Evolutionary conservation across 2,329 filamentous ascomycete genomes (phyloP), one percentile per base, ranked within the genome.

Genomic region (Aspergillus flavus): DNA sequence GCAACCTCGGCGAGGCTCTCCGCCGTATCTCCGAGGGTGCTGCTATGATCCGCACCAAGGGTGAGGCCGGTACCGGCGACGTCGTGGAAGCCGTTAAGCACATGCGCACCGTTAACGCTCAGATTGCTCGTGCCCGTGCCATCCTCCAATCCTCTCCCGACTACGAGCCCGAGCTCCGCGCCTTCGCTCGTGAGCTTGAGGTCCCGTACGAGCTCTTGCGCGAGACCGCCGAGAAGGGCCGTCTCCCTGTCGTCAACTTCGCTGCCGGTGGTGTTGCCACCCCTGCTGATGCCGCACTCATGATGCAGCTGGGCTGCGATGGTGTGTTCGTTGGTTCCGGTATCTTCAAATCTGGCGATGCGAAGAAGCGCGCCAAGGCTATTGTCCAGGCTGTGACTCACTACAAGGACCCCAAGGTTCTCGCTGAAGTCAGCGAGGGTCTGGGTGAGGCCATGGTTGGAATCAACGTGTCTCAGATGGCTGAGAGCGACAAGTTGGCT

Each of bases 221-320:
- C 78, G 89, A 97, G 84, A 94, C 92, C 0, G 94, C 93, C 1
- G 88, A 93, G 83, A 85, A 96, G 68, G 93, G 93, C 50, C 86
- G 95, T 57, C 84, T 99, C 60, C 95, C 95, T 2, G 94, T 98
- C 0, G 95, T 99, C 68, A 98, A 98, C 85, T 98, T 99, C 72
- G 95, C 95, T 0, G 95, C 95, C 4, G 95, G 95, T n/a, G 95
- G 95, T 62, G 91, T 99, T n/a, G 95, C 95, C n/a, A 99, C 95
- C 1, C 95, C 95, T 0, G 95, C 95, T 0, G 95, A 99, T 80
- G 95, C 95, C 0, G 95, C 95, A 2, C 84, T 99, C 82, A 92
- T 99, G 94, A 99, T 99, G 95, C 94, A 98, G 85, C 84, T 99
- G 68, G 95, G 95, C 64, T 98, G 95, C 76, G 95, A 99, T 75